Evolutionary conservation across 805 yeast genomes (phyloP), one percentile per base, ranked within the genome.

Genomic region (Kuraishia borneana): DNA sequence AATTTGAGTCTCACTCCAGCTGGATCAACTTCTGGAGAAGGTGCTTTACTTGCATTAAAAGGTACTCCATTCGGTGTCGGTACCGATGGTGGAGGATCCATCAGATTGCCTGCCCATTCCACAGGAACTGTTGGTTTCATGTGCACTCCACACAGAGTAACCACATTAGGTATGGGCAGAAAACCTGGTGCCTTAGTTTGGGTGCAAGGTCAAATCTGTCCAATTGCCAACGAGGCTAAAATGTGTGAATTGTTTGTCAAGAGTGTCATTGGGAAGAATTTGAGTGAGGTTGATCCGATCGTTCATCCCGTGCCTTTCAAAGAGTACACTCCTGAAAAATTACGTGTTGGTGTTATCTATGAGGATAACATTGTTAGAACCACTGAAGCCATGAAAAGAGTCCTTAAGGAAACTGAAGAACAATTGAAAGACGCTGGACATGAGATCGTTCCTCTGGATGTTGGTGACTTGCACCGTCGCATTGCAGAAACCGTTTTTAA

Each of bases 1-100:
- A 77, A 78, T 42, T 59, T 75, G 26, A 54, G 63, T 18, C 58
- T 76, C 39, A 68, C 80, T 16, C 65, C 80, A 2, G 84, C 84
- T 42, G 85, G 85, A n/a, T 73, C 81, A 1, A 72, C 82, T 3
- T 77, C 81, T 27, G 85, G 85, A 40, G 85, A 77, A 51, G 82
- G 83, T 42, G 74, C 81, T 0, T 50, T 72, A 40, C 68, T 75
- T 34, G 73, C 70, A 3, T 63, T 71, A 50, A 70, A 65, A 35
- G 83, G 73, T 5, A 70, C 82, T 14, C 68, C 74, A 1, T 41
- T 78, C 30, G 88, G 81, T 17, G 60, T 73, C 30, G 84, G 84
- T 29, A 70, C 81, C 18, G 85, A 78, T 48, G 77, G 78, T 41
- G 85, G 85, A 38, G 85, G 85, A 1, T 70, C 79, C 12, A 72